Base-by-base conservation (phyloP, 2,329 filamentous ascomycete species). In the Alternaria rosae region DNA sequence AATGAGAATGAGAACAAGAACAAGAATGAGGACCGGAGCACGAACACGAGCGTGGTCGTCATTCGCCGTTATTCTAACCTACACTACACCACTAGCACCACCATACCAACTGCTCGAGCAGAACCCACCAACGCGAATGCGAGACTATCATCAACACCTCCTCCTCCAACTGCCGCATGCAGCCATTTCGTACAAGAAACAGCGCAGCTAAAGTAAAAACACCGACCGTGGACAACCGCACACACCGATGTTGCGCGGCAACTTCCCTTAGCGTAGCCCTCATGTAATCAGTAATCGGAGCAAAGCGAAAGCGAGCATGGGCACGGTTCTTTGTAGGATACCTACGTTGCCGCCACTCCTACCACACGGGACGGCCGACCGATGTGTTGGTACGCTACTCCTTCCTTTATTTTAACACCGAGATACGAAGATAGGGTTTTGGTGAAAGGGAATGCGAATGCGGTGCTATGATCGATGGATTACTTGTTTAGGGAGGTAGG, bases 1-100 rank as follows among this genome's bases (percentile, higher is more conserved):
- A 41, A 41, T 20, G 21, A 50, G 42, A 41, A 47, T n/a, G 13
- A 59, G 56, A 47, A 59, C 26, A 13, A 41, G 56, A 59, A 48
- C n/a, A n/a, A n/a, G n/a, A n/a, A n/a, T n/a, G n/a, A n/a, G n/a
- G n/a, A n/a, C n/a, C n/a, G n/a, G n/a, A n/a, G n/a, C n/a, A n/a
- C n/a, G n/a, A n/a, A n/a, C 44, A 23, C 55, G 47, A 52, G 38
- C 23, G 11, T 47, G 52, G 55, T 57, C 17, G 20, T 48, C 25
- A 21, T 38, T 15, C 17, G 35, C 35, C n/a, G 35, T 38, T 38
- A 38, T 6, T 6, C 35, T 2, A 3, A 38, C 35, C 35, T 38
- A 38, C n/a, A 38, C 35, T 38, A 38, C 32, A 38, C 32, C n/a
- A 38, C 35, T 38, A 38, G 35, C 35, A 38, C 35, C 15, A 13